phyloP scores from a whole-genome alignment of 306 rosid genomes.

The Dalbergia cultrata region DNA sequence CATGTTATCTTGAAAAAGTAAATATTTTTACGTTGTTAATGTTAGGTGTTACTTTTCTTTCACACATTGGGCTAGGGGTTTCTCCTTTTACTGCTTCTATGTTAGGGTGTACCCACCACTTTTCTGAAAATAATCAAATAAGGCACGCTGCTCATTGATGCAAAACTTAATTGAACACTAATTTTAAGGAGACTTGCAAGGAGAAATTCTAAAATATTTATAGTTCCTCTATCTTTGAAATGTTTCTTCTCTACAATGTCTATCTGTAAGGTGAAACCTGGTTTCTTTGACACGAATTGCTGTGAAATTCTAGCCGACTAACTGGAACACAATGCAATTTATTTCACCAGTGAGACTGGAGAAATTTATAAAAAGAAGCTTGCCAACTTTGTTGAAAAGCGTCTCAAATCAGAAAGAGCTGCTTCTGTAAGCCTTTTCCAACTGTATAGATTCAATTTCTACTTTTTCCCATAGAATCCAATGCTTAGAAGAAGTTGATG shows the following conservation, averaged over 20 bases:
- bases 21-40: background rate
- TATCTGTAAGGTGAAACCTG: background rate
- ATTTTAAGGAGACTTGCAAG: constrained; percentile 27
- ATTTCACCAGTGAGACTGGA: constrained; percentile 78
- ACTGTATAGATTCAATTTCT: constrained; percentile 34
- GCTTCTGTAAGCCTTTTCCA: constrained; percentile 84
- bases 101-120: constrained; percentile 17
- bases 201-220: constrained; percentile 17
- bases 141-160: constrained; percentile 13
- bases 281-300: constrained; percentile 23
- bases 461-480: constrained; percentile 29
- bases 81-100: background rate
- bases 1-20: background rate
- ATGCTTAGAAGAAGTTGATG: constrained; percentile 36
- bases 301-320: constrained; percentile 21
- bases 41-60: constrained; percentile 7
- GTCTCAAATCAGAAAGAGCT: constrained; percentile 91
- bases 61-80: constrained; percentile 9
- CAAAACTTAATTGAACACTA: constrained; percentile 9
- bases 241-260: background rate
- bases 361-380: constrained; percentile 89
- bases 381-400: constrained; percentile 86
- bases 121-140: constrained; percentile 26
- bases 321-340: constrained; percentile 43
- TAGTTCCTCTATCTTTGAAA: constrained; percentile 10